A percentile compares a stretch with the other conserved stretches of the same genome.
These are phyloP conservation scores for Hymenoscyphus fructigenus DNA, from an alignment of 2,329 filamentous ascomycete species.

Conservation along the genomic window DNA sequence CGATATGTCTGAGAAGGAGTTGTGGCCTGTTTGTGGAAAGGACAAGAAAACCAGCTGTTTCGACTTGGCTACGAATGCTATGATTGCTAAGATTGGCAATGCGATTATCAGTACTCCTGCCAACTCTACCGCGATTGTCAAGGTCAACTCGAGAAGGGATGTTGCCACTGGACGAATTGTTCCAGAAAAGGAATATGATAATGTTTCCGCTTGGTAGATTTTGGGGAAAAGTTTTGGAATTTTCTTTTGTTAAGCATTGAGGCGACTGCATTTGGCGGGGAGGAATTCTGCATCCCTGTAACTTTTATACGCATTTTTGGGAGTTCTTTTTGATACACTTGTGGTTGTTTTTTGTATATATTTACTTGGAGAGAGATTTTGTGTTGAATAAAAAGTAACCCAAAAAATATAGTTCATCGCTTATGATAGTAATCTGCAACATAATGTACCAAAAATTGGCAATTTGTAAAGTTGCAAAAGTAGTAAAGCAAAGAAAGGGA, in stretches of 20 bases:
- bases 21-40: conserved; percentile 32
- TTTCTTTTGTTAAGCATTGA: neutral
- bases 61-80: conserved; percentile 9
- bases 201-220: neutral
- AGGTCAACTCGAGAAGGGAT: neutral
- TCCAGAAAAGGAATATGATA: conserved; percentile 3
- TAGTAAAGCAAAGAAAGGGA: too few relatives aligned
- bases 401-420: neutral
- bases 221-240: neutral
- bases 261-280: neutral
- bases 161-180: conserved; percentile 5
- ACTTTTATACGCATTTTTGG: neutral
- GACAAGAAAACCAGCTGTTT: conserved; percentile 23
- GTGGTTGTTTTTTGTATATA: neutral
- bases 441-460: too few relatives aligned
- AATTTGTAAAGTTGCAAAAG: too few relatives aligned
- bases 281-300: neutral
- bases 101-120: neutral
- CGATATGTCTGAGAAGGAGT: conserved; percentile 35
- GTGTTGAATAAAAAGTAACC: neutral
- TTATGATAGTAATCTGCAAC: neutral
- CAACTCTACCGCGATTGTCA: neutral
- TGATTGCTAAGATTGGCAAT: neutral
- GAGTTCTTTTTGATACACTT: neutral
- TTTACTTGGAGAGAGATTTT: neutral